These are phyloP conservation scores for Mediolabrus comicus DNA, from an alignment of 108 stramenopile species.

Conservation along the genomic window DNA sequence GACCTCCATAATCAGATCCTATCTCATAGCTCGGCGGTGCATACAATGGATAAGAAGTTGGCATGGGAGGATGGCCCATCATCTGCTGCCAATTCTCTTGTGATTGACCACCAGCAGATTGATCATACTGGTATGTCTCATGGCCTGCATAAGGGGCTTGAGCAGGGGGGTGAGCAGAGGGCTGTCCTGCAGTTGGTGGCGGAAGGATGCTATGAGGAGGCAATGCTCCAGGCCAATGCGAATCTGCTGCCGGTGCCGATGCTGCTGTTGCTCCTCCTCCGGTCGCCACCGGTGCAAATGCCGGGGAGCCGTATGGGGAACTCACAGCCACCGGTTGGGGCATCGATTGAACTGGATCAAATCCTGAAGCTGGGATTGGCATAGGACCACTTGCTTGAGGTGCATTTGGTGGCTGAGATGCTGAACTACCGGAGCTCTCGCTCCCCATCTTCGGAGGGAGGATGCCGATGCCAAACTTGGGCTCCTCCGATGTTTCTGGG, in stretches of 20 bases:
- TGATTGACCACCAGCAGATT: background rate
- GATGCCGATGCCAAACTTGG: background rate
- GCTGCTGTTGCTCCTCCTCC: background rate
- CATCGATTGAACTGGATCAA: slow-evolving; percentile 3
- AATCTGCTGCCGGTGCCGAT: background rate
- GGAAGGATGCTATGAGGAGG: background rate
- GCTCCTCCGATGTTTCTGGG: background rate
- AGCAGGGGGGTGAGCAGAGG: background rate
- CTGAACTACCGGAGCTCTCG: background rate
- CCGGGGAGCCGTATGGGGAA: background rate
- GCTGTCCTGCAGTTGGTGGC: background rate
- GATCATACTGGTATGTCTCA: background rate
- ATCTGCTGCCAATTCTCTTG: background rate
- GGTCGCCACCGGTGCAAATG: background rate
- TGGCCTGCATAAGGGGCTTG: background rate
- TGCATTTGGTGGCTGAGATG: background rate
- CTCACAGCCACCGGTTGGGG: background rate
- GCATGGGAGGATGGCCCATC: background rate
- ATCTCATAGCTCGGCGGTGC: background rate
- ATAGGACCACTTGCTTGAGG: background rate
- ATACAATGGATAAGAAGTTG: background rate
- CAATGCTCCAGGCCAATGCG: too few species aligned
- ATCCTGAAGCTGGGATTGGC: background rate
- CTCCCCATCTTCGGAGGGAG: background rate
- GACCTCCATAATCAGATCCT: background rate